phyloP scores from a whole-genome alignment of 306 rosid species.

The Acacia melanoxylon region DNA sequence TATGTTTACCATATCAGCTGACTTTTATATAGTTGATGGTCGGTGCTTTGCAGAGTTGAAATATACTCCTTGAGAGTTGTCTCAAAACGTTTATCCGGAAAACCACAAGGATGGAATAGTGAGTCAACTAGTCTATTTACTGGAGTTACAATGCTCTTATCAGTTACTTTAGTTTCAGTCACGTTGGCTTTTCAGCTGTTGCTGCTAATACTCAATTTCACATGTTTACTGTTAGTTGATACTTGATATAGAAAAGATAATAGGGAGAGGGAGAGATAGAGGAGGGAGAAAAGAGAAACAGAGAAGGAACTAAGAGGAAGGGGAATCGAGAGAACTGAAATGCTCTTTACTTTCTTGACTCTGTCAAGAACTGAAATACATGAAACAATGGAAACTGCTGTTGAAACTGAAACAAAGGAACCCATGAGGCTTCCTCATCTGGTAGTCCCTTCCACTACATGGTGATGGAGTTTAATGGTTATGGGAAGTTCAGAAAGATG shows the following conservation, averaged over 20 bases:
- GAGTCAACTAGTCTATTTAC: slow-evolving; percentile 44
- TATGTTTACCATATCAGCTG: slow-evolving; percentile 18
- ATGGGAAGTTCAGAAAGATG: neutral
- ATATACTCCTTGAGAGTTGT: slow-evolving; percentile 69
- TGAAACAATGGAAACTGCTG: too few relatives aligned
- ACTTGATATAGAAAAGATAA: too few relatives aligned
- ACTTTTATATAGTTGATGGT: neutral
- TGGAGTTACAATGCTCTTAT: slow-evolving; percentile 28
- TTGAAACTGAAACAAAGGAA: too few relatives aligned
- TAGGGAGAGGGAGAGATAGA: too few relatives aligned
- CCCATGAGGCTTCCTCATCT: too few relatives aligned
- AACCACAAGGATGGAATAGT: slow-evolving; percentile 78
- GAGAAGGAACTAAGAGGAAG: too few relatives aligned
- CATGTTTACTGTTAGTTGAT: neutral
- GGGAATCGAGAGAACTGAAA: too few relatives aligned
- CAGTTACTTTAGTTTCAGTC: slow-evolving; percentile 23
- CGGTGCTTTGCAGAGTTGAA: slow-evolving; percentile 54
- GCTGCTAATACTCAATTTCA: neutral
- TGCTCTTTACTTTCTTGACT: too few relatives aligned
- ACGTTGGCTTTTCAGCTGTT: neutral
- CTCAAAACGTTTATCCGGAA: slow-evolving; percentile 63
- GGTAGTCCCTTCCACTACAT: too few relatives aligned
- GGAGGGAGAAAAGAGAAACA: too few relatives aligned
- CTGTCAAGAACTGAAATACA: too few relatives aligned
- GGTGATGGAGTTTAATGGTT: neutral